A percentile compares a stretch with the other conserved stretches of the same genome.
phyloP scores from a whole-genome alignment of 225 moss, liverwort and hornwort species.

The Physcomitrellopsis africana region DNA sequence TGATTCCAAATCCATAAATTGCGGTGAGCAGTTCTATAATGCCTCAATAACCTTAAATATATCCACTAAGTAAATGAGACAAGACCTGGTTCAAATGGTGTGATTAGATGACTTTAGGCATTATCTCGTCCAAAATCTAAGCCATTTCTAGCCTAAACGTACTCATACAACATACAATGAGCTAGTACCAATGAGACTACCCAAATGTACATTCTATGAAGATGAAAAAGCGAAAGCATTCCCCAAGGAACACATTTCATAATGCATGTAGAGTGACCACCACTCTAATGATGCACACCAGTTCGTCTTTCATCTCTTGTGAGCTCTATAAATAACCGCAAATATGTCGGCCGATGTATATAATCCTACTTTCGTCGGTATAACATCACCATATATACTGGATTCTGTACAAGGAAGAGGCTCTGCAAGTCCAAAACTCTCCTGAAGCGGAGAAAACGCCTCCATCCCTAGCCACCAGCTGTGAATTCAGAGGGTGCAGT shows the following conservation, averaged over 20 bases:
- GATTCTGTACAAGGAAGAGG: slow-evolving; percentile 54
- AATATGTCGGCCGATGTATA: slow-evolving; percentile 32
- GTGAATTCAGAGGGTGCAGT: slow-evolving; percentile 29
- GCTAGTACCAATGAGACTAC: too few species aligned
- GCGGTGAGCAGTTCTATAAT: too few species aligned
- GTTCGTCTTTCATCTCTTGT: slow-evolving; percentile 23
- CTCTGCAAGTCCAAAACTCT: slow-evolving; percentile 47
- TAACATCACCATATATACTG: slow-evolving; percentile 27
- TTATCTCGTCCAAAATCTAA: too few species aligned
- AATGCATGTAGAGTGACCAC: not conserved
- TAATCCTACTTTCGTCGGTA: slow-evolving; percentile 22
- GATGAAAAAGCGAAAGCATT: too few species aligned
- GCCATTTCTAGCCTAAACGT: too few species aligned
- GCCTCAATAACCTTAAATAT: too few species aligned
- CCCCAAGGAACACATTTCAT: not conserved
- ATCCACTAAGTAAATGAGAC: too few species aligned
- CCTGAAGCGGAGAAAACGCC: slow-evolving; percentile 38
- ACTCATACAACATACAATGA: too few species aligned
- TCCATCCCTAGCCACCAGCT: slow-evolving; percentile 33
- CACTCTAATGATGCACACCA: slow-evolving; percentile 36
- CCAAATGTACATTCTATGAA: too few species aligned
- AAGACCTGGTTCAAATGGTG: too few species aligned
- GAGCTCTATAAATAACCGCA: slow-evolving; percentile 24
- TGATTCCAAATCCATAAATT: too few species aligned
- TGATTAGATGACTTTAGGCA: too few species aligned